Percentiles rank a stretch among this genome's conserved stretches.
Conservation (phyloP, 2,329 filamentous ascomycete genomes). For the Tolypocladium endophyticum region DNA sequence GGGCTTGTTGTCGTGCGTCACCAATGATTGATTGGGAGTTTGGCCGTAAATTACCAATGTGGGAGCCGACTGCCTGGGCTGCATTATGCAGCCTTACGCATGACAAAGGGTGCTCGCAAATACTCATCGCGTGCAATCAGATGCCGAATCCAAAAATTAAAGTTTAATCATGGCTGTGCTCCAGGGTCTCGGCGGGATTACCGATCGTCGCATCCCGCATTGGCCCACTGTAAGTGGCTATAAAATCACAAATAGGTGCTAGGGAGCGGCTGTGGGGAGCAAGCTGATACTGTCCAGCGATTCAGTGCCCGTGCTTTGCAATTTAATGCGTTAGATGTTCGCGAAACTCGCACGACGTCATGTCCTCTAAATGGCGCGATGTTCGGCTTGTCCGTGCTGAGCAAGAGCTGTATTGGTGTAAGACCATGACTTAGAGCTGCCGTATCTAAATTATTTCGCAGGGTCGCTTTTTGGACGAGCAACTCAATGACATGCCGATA, state of each 20-base stretch:
- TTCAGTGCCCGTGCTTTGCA: not conserved
- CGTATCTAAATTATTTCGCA: too few species aligned
- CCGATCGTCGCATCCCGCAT: not conserved
- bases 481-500: too few species aligned
- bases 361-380: not conserved
- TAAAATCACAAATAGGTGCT: not conserved
- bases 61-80: not conserved
- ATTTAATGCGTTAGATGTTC: not conserved
- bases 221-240: not conserved
- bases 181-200: not conserved
- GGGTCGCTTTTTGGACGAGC: too few species aligned
- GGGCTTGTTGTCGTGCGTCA: not conserved
- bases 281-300: not conserved
- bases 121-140: not conserved
- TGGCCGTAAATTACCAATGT: not conserved
- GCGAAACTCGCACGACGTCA: not conserved
- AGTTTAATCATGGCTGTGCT: not conserved
- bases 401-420: not conserved
- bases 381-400: not conserved
- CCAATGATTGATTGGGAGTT: not conserved
- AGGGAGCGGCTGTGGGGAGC: not conserved
- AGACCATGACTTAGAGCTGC: not conserved
- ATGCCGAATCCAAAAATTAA: not conserved
- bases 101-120: not conserved
- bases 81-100: not conserved